Evolutionary conservation across 2,329 filamentous ascomycete genomes (phyloP), one percentile per base, ranked within the genome.

Genomic region (Aspergillus sp.): DNA sequence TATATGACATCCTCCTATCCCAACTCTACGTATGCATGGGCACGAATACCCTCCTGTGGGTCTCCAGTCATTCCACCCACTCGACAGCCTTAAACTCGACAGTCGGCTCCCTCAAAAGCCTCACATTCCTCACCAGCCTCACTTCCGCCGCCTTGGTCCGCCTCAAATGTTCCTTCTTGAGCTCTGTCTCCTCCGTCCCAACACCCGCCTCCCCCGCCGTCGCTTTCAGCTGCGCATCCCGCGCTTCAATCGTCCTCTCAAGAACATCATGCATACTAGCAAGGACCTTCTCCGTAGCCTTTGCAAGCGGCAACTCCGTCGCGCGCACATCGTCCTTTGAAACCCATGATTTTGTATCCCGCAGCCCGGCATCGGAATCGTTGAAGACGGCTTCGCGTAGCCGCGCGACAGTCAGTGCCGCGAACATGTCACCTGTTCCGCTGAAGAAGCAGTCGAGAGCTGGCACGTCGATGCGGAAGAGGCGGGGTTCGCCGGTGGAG

Each of bases 401-500:
- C 31, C 94, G 88, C 46, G 91, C 91, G 1, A 97, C 88, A 73
- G 92, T 93, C 50, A 99, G 84, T 7, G 94, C 94, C 31, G 93
- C 94, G 74, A 99, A 98, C 94, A 99, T 97, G 80, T 99, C 95
- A 51, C 95, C 95, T 0, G 96, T 98, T 46, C 95, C 95, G 70
- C 91, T 93, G 79, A 98, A 99, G 83, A 95, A 97, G 79, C 93
- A 91, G 73, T 97, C 91, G 62, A 97, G 89, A 30, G 90, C 87
- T 0, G 94, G 93, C 60, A 97, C 92, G 59, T 91, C 87, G 71
- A 98, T 89, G 71, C 90, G 89, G 83, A 98, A 99, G 56, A 94
- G 84, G n/a, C 95, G 89, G 0, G 94, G 88, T 47, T 82, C 83
- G 66, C 87, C 85, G 57, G 83, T 79, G 1, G 85, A 88, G 54